These are phyloP conservation scores for Aegilops sharonensis DNA, from an alignment of 176 grass and related monocot genomes.

Conservation along the genomic window DNA sequence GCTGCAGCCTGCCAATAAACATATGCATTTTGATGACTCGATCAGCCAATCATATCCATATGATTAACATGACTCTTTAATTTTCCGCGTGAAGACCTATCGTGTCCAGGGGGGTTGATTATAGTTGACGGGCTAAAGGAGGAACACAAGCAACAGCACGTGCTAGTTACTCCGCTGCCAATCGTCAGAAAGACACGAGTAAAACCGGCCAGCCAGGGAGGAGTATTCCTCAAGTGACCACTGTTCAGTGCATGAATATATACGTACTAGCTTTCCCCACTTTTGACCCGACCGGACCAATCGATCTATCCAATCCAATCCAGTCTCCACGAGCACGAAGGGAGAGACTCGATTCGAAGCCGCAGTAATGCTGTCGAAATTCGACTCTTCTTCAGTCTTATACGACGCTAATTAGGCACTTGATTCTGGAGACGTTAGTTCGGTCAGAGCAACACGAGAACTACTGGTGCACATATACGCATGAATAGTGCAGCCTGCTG, in stretches of 20 bases:
- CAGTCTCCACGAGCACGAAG: background rate
- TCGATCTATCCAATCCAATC: background rate
- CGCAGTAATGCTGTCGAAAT: too few relatives aligned
- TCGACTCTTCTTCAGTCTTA: background rate
- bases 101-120: too few relatives aligned
- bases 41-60: background rate
- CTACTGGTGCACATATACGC: background rate
- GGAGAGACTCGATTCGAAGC: too few relatives aligned
- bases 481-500: background rate
- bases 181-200: background rate
- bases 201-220: background rate
- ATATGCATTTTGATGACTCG: background rate
- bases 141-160: background rate
- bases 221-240: background rate
- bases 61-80: background rate
- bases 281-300: background rate
- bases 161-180: background rate
- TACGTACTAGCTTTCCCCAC: background rate
- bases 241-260: background rate
- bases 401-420: background rate
- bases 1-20: background rate
- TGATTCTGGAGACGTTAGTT: background rate
- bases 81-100: background rate
- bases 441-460: background rate
- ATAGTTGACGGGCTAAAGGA: too few relatives aligned